Evolutionary conservation across 495 filamentous ascomycete genomes (phyloP), one percentile per base, ranked within the genome.

Genomic region (Penicillium angulare): DNA sequence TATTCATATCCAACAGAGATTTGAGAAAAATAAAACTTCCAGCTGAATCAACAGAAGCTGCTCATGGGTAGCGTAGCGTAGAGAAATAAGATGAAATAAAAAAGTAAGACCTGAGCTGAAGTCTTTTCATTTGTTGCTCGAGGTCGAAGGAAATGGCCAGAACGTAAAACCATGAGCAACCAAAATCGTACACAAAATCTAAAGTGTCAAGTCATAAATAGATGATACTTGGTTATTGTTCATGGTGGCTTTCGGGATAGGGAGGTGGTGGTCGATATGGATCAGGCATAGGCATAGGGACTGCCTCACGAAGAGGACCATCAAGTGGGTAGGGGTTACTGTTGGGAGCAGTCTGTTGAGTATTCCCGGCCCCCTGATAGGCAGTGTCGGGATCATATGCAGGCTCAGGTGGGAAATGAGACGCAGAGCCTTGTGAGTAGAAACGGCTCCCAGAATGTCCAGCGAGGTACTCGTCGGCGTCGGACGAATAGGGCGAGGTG

Each of bases 271-370:
- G 64, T 40, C 61, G 59, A 41, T 68, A 70, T 2, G 62, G 47
- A 21, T 72, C 68, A 7, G 67, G 65, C 27, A 74, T 55, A 34
- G 71, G 68, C 26, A 74, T 71, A 7, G 71, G 71, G 0, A 56
- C 55, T 22, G 69, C 64, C 43, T 71, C 64, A n/a, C 49, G 54
- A 7, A 64, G 52, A 7, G 59, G 58, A 10, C 49, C 45, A 9
- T 56, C 44, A 4, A 42, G 47, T 15, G 59, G 57, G 16, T 63
- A 65, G 16, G 56, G 49, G 7, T 48, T 23, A 13, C 47, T 44
- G 15, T 16, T 23, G n/a, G 27, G 15, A 24, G 31, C 42, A 26
- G 53, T 49, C 5, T 53, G 43, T 8, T 48, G 18, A 6, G 46
- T 32, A 32, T 62, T 52, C 20, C 51, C 58, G 27, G 55, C 55